Conservation (phyloP, 2,329 filamentous ascomycete genomes). For the Aspergillus niger region DNA sequence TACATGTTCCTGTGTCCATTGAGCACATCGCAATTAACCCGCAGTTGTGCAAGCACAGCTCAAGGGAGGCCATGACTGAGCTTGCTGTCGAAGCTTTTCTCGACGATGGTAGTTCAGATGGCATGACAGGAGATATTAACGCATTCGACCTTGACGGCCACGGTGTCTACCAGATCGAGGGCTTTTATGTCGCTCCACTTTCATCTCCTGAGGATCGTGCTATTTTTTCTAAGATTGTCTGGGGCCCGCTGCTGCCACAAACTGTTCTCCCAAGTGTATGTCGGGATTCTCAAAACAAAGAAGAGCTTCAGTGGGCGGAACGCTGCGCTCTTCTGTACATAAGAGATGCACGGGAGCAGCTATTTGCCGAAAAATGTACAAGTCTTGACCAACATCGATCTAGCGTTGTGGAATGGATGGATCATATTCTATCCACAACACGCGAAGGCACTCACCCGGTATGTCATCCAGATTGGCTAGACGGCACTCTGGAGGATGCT, state of each 20-base stretch:
- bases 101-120: not conserved
- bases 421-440: not conserved
- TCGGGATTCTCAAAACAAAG: not conserved
- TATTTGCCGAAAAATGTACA: not conserved
- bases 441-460: not conserved
- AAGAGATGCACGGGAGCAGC: not conserved
- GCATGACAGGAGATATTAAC: not conserved
- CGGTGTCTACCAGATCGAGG: not conserved
- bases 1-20: not conserved
- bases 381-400: not conserved
- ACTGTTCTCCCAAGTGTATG: not conserved
- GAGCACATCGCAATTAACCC: slow-evolving; percentile 1
- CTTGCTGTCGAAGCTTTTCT: not conserved
- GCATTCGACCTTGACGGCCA: not conserved
- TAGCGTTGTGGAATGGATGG: not conserved
- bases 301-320: not conserved
- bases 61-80: not conserved
- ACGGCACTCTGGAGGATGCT: not conserved
- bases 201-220: not conserved
- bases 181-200: slow-evolving; percentile 3
- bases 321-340: slow-evolving; percentile 2
- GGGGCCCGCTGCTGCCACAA: slow-evolving; percentile 3
- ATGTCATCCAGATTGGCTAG: slow-evolving; percentile 2
- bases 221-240: slow-evolving; percentile 3
- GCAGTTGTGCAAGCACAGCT: not conserved